phyloP scores from a whole-genome alignment of 1,284 basidiomycete genomes.

The Ceratobasidium sp. region DNA sequence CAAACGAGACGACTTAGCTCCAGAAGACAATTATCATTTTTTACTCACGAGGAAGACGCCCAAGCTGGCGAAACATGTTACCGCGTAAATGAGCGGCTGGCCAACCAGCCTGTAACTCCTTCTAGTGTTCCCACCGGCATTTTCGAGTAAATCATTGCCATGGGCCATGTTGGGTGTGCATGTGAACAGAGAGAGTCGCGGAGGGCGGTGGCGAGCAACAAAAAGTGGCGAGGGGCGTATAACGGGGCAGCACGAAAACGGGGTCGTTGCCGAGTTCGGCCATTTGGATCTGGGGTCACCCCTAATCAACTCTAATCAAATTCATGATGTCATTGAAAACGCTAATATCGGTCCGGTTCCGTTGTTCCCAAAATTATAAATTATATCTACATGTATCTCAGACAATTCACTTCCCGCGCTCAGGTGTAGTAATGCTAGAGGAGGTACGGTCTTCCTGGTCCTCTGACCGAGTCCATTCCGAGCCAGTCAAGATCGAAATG shows the following conservation, averaged over 20 bases:
- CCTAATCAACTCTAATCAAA: slow-evolving; percentile 29
- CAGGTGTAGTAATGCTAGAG: slow-evolving; percentile 29
- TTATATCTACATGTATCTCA: background rate
- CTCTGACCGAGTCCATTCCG: slow-evolving; percentile 28
- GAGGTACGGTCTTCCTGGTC: background rate
- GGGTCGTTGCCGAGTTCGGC: slow-evolving; percentile 36
- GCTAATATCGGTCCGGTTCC: background rate
- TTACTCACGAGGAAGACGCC: slow-evolving; percentile 85
- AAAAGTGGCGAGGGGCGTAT: no score
- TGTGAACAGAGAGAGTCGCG: slow-evolving; percentile 1
- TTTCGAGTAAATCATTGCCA: slow-evolving; percentile 18
- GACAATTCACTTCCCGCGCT: background rate
- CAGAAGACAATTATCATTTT: background rate
- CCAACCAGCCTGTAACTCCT: slow-evolving; percentile 69
- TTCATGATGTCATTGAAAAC: slow-evolving; percentile 30
- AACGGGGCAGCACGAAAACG: slow-evolving; percentile 23
- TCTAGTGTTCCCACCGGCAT: background rate
- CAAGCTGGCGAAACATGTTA: slow-evolving; percentile 86
- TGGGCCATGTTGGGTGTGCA: slow-evolving; percentile 19
- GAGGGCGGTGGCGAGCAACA: no score
- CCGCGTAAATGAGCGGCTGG: slow-evolving; percentile 82
- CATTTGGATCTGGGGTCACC: slow-evolving; percentile 30
- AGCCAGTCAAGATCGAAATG: slow-evolving; percentile 18
- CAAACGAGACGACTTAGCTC: slow-evolving; percentile 42
- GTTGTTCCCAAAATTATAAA: background rate